These are phyloP conservation scores for Viola odorata DNA, from an alignment of 345 rosid species.

Conservation along the genomic window DNA sequence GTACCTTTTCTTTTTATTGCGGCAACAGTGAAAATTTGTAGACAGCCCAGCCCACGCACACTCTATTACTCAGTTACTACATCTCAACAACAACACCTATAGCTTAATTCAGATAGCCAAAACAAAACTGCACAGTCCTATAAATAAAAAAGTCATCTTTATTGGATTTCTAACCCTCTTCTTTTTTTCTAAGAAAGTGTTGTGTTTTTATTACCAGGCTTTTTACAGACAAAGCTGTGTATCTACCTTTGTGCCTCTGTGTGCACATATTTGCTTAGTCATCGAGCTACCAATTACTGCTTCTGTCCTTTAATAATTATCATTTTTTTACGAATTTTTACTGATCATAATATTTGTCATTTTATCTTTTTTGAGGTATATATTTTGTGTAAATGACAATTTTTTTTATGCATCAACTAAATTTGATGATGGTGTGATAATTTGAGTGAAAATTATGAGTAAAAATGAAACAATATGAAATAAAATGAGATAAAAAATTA, in stretches of 20 bases:
- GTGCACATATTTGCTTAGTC: not conserved
- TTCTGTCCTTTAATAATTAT: not conserved
- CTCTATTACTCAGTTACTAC: conserved; percentile 1
- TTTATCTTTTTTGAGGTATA: no score
- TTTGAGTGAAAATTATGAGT: no score
- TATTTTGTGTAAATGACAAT: no score
- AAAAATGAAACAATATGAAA: no score
- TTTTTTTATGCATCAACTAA: no score
- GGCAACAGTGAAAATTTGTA: not conserved
- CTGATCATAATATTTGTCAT: no score
- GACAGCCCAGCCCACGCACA: conserved; percentile 1
- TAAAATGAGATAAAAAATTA: no score
- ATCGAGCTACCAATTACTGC: not conserved
- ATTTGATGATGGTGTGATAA: no score
- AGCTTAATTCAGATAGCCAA: not conserved
- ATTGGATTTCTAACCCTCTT: conserved; percentile 12
- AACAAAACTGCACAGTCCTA: conserved; percentile 5
- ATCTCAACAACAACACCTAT: no score
- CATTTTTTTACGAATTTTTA: no score
- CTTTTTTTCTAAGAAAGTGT: not conserved
- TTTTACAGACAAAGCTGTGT: not conserved
- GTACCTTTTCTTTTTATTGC: no score
- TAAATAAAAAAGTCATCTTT: not conserved
- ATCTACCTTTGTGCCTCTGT: not conserved
- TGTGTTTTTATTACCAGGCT: not conserved